These are phyloP conservation scores for Solanum bukasovii DNA, from an alignment of 257 asterid genomes.

Conservation along the genomic window DNA sequence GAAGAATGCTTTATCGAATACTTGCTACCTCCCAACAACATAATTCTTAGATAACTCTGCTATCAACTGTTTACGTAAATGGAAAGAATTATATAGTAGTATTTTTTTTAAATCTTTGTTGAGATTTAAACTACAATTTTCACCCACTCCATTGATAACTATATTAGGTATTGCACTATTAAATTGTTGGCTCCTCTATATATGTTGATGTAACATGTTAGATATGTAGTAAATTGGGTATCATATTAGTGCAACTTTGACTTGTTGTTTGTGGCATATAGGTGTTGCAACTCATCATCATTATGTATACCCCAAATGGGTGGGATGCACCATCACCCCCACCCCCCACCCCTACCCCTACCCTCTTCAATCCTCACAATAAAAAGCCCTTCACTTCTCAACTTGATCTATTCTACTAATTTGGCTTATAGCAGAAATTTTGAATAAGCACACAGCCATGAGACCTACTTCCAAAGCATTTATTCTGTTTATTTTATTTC, in stretches of 20 bases:
- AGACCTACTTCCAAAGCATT: slow-evolving; percentile 19
- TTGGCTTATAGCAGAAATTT: neutral
- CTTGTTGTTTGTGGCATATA: slow-evolving; percentile 29
- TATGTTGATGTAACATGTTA: slow-evolving; percentile 17
- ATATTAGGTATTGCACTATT: neutral
- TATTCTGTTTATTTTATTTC: slow-evolving; percentile 15
- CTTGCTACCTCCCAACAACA: neutral
- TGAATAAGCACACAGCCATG: slow-evolving; percentile 13
- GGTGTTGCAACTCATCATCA: slow-evolving; percentile 62
- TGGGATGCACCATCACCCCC: slow-evolving; percentile 33
- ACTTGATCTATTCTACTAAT: neutral
- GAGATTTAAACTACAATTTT: neutral
- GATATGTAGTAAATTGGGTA: neutral
- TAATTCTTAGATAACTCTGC: neutral
- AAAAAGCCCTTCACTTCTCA: slow-evolving; percentile 22
- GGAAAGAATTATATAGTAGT: neutral
- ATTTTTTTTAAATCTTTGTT: neutral
- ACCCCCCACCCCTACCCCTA: neutral
- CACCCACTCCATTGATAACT: neutral
- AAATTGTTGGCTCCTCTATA: neutral
- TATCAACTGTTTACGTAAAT: neutral
- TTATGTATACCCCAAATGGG: slow-evolving; percentile 26
- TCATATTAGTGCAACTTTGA: slow-evolving; percentile 43
- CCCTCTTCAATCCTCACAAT: slow-evolving; percentile 9
- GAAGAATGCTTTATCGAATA: neutral